phyloP scores from a whole-genome alignment of 73 alveolate genomes.

The Stentor roeselii region DNA sequence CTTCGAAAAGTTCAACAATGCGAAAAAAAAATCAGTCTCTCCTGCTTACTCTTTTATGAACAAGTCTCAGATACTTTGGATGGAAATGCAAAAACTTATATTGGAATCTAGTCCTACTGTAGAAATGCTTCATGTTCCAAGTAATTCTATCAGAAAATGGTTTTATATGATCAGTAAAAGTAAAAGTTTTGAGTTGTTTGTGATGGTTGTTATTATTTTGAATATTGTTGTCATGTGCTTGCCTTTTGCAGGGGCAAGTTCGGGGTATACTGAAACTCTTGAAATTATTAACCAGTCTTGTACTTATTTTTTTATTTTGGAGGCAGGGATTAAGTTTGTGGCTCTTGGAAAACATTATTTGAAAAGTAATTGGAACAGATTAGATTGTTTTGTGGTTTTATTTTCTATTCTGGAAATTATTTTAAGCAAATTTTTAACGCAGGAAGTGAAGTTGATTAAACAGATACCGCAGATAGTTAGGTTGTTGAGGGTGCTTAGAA shows the following conservation, averaged over 20 bases:
- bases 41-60: neutral
- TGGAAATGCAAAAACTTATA: conserved; percentile 1
- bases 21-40: conserved; percentile 40
- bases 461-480: conserved; percentile 88
- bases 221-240: conserved; percentile 36
- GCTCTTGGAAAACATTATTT: conserved; percentile 42
- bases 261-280: neutral
- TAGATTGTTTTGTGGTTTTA: conserved; percentile 39
- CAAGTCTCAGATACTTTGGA: neutral
- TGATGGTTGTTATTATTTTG: neutral
- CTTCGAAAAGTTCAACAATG: conserved; percentile 45
- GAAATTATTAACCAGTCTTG: conserved; percentile 32
- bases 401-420: conserved; percentile 27
- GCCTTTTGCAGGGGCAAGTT: conserved; percentile 26
- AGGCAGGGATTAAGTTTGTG: conserved; percentile 42
- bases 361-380: conserved; percentile 41
- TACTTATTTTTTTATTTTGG: conserved; percentile 37
- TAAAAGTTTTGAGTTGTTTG: neutral
- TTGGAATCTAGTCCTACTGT: neutral
- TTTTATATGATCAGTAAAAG: neutral
- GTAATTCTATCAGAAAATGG: neutral
- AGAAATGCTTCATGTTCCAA: conserved; percentile 31
- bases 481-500: conserved; percentile 77
- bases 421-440: conserved; percentile 57
- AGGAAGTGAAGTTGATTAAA: conserved; percentile 54